Percentiles rank a stretch among this genome's conserved stretches.
phyloP scores from a whole-genome alignment of 352 stramenopile genomes.

The Phytophthora litchii region DNA sequence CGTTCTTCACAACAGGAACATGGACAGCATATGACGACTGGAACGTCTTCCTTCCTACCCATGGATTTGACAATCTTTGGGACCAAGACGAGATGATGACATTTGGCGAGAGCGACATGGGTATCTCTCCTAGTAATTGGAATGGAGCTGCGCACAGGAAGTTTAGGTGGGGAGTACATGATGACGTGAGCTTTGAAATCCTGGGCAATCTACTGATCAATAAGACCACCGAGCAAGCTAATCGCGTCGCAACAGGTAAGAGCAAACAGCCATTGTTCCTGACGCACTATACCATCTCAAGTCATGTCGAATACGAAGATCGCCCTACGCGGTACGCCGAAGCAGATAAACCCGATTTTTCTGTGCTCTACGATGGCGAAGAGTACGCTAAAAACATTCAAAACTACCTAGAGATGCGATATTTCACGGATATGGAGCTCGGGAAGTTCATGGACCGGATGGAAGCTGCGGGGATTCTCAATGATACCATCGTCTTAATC shows the following conservation, averaged over 20 bases:
- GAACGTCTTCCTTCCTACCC: conserved; percentile 46
- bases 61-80: conserved; percentile 59
- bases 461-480: conserved; percentile 39
- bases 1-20: conserved; percentile 52
- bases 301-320: conserved; percentile 42
- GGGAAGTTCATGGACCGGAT: conserved; percentile 59
- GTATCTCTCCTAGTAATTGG: conserved; percentile 3
- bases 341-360: conserved; percentile 41
- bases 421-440: conserved; percentile 50
- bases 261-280: conserved; percentile 50
- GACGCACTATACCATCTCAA: conserved; percentile 63
- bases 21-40: conserved; percentile 55
- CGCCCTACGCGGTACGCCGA: conserved; percentile 43
- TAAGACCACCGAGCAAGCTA: conserved; percentile 37
- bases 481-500: conserved; percentile 58
- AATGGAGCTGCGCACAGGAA: not conserved
- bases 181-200: conserved; percentile 52
- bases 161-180: conserved; percentile 49
- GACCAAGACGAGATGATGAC: conserved; percentile 12
- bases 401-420: conserved; percentile 50
- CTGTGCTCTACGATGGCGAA: conserved; percentile 31
- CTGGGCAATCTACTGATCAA: conserved; percentile 51
- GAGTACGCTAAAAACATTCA: conserved; percentile 32
- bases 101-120: conserved; percentile 6
- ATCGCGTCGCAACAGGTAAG: conserved; percentile 15